Evolutionary conservation across 2,329 filamentous ascomycete species (phyloP).

Genomic region (Mycogone perniciosa): DNA sequence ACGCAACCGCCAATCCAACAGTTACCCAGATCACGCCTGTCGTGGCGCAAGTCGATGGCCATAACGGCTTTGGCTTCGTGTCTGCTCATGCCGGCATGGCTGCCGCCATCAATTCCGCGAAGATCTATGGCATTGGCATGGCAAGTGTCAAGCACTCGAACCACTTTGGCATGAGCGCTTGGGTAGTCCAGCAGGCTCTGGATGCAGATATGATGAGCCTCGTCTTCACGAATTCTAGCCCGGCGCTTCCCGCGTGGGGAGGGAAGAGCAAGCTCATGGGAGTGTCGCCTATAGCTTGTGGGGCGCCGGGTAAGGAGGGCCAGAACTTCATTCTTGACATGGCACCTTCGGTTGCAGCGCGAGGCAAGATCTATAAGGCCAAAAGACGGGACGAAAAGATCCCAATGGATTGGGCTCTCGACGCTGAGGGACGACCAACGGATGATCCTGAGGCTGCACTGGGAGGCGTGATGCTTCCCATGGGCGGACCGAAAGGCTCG

Average conservation of each 20-base stretch:
- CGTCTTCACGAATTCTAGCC: conserved; percentile 66
- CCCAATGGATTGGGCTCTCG: conserved; percentile 68
- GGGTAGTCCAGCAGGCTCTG: conserved; percentile 71
- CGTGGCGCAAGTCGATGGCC: conserved; percentile 60
- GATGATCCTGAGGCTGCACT: conserved; percentile 66
- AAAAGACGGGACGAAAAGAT: conserved; percentile 61
- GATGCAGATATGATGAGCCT: conserved; percentile 65
- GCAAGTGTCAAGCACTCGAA: conserved; percentile 70
- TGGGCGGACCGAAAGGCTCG: conserved; percentile 79
- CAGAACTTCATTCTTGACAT: conserved; percentile 64
- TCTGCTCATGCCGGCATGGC: conserved; percentile 61
- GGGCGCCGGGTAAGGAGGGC: conserved; percentile 56
- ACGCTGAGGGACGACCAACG: conserved; percentile 61
- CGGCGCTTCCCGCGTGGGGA: conserved; percentile 66
- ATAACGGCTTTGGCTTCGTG: conserved; percentile 71
- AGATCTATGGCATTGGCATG: conserved; percentile 64
- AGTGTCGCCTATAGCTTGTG: conserved; percentile 68
- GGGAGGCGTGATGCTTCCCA: conserved; percentile 74
- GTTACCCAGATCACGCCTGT: conserved; percentile 61
- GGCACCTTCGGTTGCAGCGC: conserved; percentile 62
- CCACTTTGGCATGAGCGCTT: conserved; percentile 79
- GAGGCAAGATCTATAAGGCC: conserved; percentile 70
- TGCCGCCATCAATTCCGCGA: conserved; percentile 60
- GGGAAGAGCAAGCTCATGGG: conserved; percentile 64
- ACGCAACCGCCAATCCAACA: conserved; percentile 52